Base-by-base conservation (phyloP, 345 rosid genomes). In the Hevea brasiliensis region DNA sequence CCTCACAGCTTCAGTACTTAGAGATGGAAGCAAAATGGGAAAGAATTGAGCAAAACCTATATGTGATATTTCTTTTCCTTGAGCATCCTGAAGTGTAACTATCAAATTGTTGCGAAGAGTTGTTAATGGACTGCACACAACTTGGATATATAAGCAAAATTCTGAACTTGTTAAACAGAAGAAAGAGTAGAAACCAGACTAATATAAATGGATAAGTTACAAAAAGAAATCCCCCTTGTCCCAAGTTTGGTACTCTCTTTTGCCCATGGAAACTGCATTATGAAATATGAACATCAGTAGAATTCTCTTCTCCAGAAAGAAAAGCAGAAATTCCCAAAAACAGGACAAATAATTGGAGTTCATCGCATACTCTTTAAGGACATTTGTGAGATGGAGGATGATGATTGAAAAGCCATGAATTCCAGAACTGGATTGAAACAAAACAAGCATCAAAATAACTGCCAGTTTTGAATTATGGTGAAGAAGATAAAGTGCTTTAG, bases 231-330 rank as follows among this genome's bases (percentile, higher is more conserved):
- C 98, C 45, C 88, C 95, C 61, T 83, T 84, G 70, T 82, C 87
- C 70, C 68, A 74, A 47, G 88, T 85, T 75, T 61, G 85, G 80
- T 87, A 85, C 85, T 89, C 92, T 75, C 71, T 85, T 71, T 84
- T 92, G 65, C 97, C 98, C 91, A 90, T 80, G 73, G 92, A 84
- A 76, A 92, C 98, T 94, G 91, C 81, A 77, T 78, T 58, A 24
- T 13, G 21, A 61, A 57, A 68, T 47, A 83, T 29, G 60, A 40
- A 72, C 75, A 26, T 59, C n/a, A 47, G 51, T 55, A 64, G 59
- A 17, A 1, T 60, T 37, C 64, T 41, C 13, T 50, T 57, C 14
- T 47, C 45, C 69, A 26, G 21, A 23, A 37, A 51, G 5, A 73
- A 50, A 50, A n/a, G 64, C 59, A 15, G 45, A 32, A n/a, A 62